Conservation (phyloP, 164 flowering plant species). For the Tetrastigma voinierianum region DNA sequence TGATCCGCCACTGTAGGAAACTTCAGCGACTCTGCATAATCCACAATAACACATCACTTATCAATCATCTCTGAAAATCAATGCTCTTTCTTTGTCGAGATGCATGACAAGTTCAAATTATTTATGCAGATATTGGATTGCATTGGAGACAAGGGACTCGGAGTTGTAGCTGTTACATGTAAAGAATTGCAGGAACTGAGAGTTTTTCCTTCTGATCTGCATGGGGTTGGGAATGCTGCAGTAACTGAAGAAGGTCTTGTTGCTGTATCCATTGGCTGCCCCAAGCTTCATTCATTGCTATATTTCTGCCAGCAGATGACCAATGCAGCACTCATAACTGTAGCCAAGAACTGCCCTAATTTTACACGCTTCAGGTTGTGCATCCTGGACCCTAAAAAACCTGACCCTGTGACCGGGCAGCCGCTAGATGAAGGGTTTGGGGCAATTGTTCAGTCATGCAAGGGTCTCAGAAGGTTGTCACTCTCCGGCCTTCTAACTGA, state of each 20-base stretch:
- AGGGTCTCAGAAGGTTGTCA: constrained; percentile 66
- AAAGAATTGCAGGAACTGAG: constrained; percentile 75
- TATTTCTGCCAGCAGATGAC: constrained; percentile 93
- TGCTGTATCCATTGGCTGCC: constrained; percentile 72
- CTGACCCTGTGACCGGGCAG: constrained; percentile 60
- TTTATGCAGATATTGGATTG: constrained; percentile 69
- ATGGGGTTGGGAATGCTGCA: constrained; percentile 44
- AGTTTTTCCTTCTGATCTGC: constrained; percentile 75
- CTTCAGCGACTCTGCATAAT: constrained; percentile 70
- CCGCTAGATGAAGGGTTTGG: constrained; percentile 95
- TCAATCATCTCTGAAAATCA: constrained; percentile 2
- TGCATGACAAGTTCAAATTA: neutral
- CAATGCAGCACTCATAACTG: constrained; percentile 77
- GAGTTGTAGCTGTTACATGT: constrained; percentile 71
- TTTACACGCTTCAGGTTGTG: constrained; percentile 76
- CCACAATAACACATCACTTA: no score
- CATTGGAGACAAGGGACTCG: constrained; percentile 81
- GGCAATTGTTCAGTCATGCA: constrained; percentile 82
- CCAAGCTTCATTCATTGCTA: constrained; percentile 68
- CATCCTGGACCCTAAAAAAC: constrained; percentile 66
- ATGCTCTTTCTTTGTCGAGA: neutral
- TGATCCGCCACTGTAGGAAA: constrained; percentile 40
- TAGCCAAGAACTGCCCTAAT: constrained; percentile 78
- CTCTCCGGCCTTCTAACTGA: constrained; percentile 83
- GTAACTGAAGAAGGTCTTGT: constrained; percentile 86